Evolutionary conservation across 2,329 filamentous ascomycete genomes (phyloP), one percentile per base, ranked within the genome.

Genomic region (Xylariaceae sp.): DNA sequence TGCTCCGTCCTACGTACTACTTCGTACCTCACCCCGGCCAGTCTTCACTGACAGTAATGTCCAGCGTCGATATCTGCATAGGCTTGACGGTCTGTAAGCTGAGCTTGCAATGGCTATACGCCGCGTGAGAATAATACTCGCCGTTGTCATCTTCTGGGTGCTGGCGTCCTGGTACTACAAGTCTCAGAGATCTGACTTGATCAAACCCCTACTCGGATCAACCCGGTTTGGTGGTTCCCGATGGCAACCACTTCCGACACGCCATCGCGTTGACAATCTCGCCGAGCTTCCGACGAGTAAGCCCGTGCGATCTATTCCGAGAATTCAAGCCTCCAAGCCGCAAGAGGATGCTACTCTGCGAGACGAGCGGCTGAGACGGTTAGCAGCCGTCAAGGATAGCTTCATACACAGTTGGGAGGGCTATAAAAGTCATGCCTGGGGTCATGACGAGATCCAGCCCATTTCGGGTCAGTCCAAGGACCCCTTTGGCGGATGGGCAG

Each of bases 401-500:
- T 85, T 85, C 64, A 61, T 74, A 50, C 81, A 81, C 66, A 80
- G 80, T 61, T 88, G 84, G 83, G 68, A 72, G 7, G 82, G 80
- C 11, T 89, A 89, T 72, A 85, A 80, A 67, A 76, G 78, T 56
- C 72, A 82, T 65, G 87, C 86, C 0, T 89, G 86, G 85, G 78
- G 81, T 66, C 78, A 81, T 52, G 86, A 89, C 69, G 86, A 87
- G 64, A 74, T 88, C 55, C 76, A 76, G 35, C 86, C 86, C 2
- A 66, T 88, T 8, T 78, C 78, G 13, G 83, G 78, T 9, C 67
- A 71, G 1, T 75, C 72, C 53, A 78, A 78, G 50, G 79, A 87
- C 65, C 80, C 82, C 39, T 88, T 87, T 72, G 83, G 82, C 11
- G 86, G 86, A 23, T 88, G 85, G 85, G 84, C 82, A 5, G 85